Conservation (phyloP, 805 yeast genomes). For the Starmerella ratchasimensis region DNA sequence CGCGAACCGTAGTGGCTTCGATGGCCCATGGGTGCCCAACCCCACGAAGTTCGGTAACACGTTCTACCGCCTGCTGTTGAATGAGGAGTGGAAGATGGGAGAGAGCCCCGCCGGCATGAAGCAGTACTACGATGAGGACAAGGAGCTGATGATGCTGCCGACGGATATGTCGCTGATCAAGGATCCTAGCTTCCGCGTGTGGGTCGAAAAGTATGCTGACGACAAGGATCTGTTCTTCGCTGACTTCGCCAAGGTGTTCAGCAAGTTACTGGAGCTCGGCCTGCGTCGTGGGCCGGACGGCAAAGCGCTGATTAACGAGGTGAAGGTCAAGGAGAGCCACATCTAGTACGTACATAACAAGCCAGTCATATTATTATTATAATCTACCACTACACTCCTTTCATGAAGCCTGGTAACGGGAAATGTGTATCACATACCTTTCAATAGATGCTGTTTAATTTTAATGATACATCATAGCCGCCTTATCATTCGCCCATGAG, state of each 20-base stretch:
- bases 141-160: slow-evolving; percentile 72
- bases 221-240: slow-evolving; percentile 48
- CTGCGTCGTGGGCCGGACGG: slow-evolving; percentile 43
- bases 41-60: slow-evolving; percentile 66
- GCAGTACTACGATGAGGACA: slow-evolving; percentile 36
- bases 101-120: slow-evolving; percentile 29
- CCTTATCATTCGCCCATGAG: too few species aligned
- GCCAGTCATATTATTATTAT: too few species aligned
- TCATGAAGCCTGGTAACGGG: too few species aligned
- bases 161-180: slow-evolving; percentile 60
- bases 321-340: slow-evolving; percentile 15
- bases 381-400: too few species aligned
- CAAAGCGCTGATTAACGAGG: slow-evolving; percentile 23
- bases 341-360: slow-evolving; percentile 1
- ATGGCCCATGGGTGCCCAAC: slow-evolving; percentile 82
- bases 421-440: too few species aligned
- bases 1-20: slow-evolving; percentile 56
- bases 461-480: too few species aligned
- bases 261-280: slow-evolving; percentile 64
- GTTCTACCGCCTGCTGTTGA: slow-evolving; percentile 42
- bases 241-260: slow-evolving; percentile 55
- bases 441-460: too few species aligned
- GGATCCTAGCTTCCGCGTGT: slow-evolving; percentile 43
- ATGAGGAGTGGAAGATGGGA: slow-evolving; percentile 40
- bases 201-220: slow-evolving; percentile 55